phyloP scores from a whole-genome alignment of 2,329 filamentous ascomycete species.

The Fusarium lateritium region DNA sequence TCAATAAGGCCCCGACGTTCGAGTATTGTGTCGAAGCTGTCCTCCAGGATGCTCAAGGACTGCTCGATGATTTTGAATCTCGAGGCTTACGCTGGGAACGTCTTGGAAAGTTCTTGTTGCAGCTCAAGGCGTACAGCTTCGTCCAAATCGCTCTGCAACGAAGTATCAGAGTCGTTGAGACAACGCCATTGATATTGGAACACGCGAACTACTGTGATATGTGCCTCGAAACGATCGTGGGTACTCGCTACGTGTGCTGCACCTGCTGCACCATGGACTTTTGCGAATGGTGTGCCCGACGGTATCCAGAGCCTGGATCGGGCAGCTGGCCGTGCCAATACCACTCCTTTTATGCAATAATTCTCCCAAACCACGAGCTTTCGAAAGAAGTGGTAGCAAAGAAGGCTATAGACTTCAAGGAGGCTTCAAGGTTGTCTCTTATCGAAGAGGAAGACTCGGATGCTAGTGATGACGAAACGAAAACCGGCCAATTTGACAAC shows the following conservation, averaged over 20 bases:
- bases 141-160: constrained; percentile 29
- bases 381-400: not conserved
- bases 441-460: constrained; percentile 15
- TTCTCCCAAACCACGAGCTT: not conserved
- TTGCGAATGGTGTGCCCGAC: constrained; percentile 12
- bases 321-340: constrained; percentile 30
- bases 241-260: constrained; percentile 19
- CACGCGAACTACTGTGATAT: constrained; percentile 25
- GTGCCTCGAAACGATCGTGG: constrained; percentile 20
- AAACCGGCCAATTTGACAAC: not conserved
- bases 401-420: not conserved
- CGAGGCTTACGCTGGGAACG: constrained; percentile 23
- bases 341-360: constrained; percentile 15
- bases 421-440: constrained; percentile 9
- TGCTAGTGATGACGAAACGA: not conserved
- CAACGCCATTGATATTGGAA: constrained; percentile 18
- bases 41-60: constrained; percentile 11
- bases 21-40: constrained; percentile 19
- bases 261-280: constrained; percentile 26
- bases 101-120: constrained; percentile 31
- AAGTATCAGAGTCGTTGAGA: constrained; percentile 17
- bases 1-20: not conserved
- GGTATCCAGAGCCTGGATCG: constrained; percentile 14
- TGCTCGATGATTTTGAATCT: constrained; percentile 21
- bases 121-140: constrained; percentile 25